Evolutionary conservation across 2,329 filamentous ascomycete genomes (phyloP).

Genomic region (Alternaria incomplexa): DNA sequence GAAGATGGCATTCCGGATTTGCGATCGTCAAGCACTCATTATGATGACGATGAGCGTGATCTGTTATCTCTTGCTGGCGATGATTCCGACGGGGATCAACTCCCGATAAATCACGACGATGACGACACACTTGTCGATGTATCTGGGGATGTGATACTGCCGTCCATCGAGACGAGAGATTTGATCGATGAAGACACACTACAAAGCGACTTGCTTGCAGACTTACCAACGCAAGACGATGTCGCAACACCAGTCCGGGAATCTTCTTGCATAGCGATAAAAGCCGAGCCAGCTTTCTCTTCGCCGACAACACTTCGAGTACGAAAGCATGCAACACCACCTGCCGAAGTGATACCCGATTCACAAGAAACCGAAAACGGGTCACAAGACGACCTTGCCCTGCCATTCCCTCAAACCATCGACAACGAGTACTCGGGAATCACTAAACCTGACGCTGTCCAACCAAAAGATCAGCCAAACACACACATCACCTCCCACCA

Average conservation of each 20-base stretch:
- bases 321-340: background rate
- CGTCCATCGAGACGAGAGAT: slow-evolving; percentile 29
- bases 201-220: slow-evolving; percentile 16
- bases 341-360: background rate
- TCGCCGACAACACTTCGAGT: slow-evolving; percentile 1
- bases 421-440: rapidly evolving
- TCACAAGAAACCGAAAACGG: background rate
- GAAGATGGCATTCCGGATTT: background rate
- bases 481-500: background rate
- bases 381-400: rapidly evolving
- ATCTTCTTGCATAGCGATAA: slow-evolving; percentile 5
- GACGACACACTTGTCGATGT: slow-evolving; percentile 1
- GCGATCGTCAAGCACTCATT: slow-evolving; percentile 27
- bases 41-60: slow-evolving; percentile 36
- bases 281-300: slow-evolving; percentile 2
- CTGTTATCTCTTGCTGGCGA: slow-evolving; percentile 31
- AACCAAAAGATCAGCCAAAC: background rate
- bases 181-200: slow-evolving; percentile 22
- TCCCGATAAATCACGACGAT: background rate
- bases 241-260: slow-evolving; percentile 1
- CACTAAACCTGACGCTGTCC: rapidly evolving
- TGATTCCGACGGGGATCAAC: slow-evolving; percentile 14
- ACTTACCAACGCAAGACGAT: slow-evolving; percentile 1
- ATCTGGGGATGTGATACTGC: slow-evolving; percentile 27
- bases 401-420: background rate